Conservation (phyloP, 257 asterid species). For the Salvia rosmarinus region DNA sequence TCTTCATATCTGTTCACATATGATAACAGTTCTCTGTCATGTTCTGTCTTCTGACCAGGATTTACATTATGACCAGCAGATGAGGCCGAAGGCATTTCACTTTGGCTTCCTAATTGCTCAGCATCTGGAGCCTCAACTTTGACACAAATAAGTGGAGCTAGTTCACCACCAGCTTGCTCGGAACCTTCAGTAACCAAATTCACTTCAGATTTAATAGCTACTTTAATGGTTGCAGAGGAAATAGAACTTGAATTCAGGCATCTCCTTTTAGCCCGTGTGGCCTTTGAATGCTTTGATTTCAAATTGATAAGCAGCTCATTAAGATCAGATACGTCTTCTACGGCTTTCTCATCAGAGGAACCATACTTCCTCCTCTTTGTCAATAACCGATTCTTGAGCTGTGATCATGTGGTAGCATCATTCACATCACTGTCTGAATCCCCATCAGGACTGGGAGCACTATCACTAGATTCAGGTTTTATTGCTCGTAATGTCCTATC, state of each 20-base stretch:
- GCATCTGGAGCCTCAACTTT: slow-evolving; percentile 54
- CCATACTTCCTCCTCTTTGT: slow-evolving; percentile 61
- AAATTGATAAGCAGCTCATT: slow-evolving; percentile 53
- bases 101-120: slow-evolving; percentile 37
- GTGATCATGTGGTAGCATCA: slow-evolving; percentile 66
- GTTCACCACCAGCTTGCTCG: slow-evolving; percentile 31
- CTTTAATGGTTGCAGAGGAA: slow-evolving; percentile 31
- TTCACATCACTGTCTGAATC: slow-evolving; percentile 42
- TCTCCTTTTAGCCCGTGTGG: slow-evolving; percentile 51
- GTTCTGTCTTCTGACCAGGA: slow-evolving; percentile 29
- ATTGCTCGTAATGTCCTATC: slow-evolving; percentile 48
- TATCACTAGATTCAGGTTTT: slow-evolving; percentile 33
- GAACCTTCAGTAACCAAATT: slow-evolving; percentile 40
- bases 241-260: slow-evolving; percentile 23
- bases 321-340: slow-evolving; percentile 62
- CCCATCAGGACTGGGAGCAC: slow-evolving; percentile 27
- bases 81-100: slow-evolving; percentile 23
- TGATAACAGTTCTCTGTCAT: slow-evolving; percentile 27
- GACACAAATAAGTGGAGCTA: slow-evolving; percentile 33
- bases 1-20: slow-evolving; percentile 35
- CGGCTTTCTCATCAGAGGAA: slow-evolving; percentile 29
- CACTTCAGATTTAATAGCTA: slow-evolving; percentile 40
- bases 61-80: slow-evolving; percentile 24
- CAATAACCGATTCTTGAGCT: slow-evolving; percentile 49
- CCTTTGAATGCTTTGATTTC: slow-evolving; percentile 51